Base-by-base conservation (phyloP, 768 basidiomycete genomes). In the Suillus americanus region DNA sequence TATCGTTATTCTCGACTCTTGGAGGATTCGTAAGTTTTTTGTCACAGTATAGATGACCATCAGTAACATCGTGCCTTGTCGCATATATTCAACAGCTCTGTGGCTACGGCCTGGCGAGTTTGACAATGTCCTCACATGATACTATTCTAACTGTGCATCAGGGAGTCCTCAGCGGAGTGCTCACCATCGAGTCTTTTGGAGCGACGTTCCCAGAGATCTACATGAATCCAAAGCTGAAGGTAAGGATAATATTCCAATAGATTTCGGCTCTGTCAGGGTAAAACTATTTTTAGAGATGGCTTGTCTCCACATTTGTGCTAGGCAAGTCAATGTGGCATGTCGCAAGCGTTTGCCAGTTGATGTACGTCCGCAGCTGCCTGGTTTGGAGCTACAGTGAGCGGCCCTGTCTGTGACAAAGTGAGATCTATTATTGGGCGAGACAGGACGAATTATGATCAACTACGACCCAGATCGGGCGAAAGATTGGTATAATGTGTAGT, bases 161-260 rank as follows among this genome's bases (percentile, higher is more conserved):
- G 75, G 74, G 74, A 7, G 75, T 75, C 48, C 69, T 77, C 43
- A 72, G 72, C 25, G 72, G 71, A 33, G 75, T 77, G n/a, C 75
- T 75, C 13, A 72, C 70, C 12, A 75, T 77, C 43, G 72, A 75
- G 41, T 77, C 74, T 38, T 75, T 75, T 23, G 74, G 75, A n/a
- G 74, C 74, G 23, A 70, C 72, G 33, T 75, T 77, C 63, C 74
- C 74, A 28, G 68, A 65, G 7, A 72, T 75, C 16, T 75, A 75
- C 63, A 71, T 61, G 74, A 40, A 75, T 61, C 59, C 68, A 20
- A 61, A 20, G 30, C 70, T 77, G 56, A 73, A 75, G 66, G 74
- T 74, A 43, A 61, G 50, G 1, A n/a, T 23, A n/a, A 14, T 33
- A 16, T 66, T 33, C 1, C 57, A 20, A 25, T 48, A n/a, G 16